Conservation (phyloP, 2,329 filamentous ascomycete genomes). For the Epichloe coenophiala region DNA sequence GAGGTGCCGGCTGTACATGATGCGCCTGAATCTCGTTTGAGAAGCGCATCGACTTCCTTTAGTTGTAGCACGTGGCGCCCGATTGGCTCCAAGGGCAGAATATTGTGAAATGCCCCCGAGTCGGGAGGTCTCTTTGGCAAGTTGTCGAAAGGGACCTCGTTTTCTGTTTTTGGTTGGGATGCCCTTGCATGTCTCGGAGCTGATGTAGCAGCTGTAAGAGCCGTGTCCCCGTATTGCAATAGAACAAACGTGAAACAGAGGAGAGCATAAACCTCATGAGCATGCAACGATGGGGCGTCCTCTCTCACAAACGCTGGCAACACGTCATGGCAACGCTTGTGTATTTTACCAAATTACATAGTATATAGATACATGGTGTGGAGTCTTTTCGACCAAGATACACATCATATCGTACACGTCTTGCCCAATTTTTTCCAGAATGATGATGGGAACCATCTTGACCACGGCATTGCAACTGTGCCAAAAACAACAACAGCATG, state of each 20-base stretch:
- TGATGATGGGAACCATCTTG: neutral
- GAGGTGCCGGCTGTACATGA: neutral
- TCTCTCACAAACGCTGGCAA: too few relatives aligned
- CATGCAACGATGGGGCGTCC: too few relatives aligned
- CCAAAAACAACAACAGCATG: neutral
- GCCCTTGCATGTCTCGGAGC: neutral
- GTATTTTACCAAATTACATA: neutral
- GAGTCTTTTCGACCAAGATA: neutral
- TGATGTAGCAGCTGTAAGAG: neutral
- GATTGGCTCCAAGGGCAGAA: conserved; percentile 31
- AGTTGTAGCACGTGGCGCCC: neutral
- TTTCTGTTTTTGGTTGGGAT: neutral
- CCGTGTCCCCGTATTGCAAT: neutral
- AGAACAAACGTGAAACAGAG: neutral
- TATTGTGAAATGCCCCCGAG: conserved; percentile 48
- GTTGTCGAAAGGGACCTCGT: neutral
- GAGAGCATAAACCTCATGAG: too few relatives aligned
- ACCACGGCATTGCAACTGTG: neutral
- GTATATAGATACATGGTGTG: neutral
- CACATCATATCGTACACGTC: neutral
- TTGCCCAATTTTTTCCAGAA: too few relatives aligned
- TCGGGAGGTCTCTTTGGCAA: neutral
- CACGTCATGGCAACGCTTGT: neutral
- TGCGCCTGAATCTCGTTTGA: neutral
- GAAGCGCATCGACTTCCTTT: neutral